Conservation (phyloP, 768 basidiomycete species). For the Tricholoma saponaceum region DNA sequence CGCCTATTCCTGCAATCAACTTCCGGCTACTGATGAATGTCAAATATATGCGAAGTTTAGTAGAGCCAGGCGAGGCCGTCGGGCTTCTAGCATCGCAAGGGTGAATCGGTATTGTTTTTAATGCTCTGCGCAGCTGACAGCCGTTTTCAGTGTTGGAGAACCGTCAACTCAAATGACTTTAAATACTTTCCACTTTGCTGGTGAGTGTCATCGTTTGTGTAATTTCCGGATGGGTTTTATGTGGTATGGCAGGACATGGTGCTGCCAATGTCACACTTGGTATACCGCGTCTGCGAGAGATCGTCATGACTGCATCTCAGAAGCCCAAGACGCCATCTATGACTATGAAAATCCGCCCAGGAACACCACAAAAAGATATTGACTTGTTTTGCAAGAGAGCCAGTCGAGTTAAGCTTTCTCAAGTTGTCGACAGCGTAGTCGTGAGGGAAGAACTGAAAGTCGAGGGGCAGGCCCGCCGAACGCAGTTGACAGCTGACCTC, state of each 20-base stretch:
- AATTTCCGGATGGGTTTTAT: not conserved
- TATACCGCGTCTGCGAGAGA: constrained; percentile 97
- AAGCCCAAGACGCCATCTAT: constrained; percentile 98
- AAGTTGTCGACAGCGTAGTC: constrained; percentile 76
- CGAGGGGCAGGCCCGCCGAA: constrained; percentile 65
- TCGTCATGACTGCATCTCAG: constrained; percentile 97
- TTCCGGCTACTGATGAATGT: constrained; percentile 87
- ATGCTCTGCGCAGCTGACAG: not conserved
- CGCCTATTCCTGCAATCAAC: constrained; percentile 42
- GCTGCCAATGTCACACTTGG: constrained; percentile 99
- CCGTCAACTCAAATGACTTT: constrained; percentile 99
- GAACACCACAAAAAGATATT: constrained; percentile 50
- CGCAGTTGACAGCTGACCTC: constrained; percentile 77
- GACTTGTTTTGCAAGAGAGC: constrained; percentile 86
- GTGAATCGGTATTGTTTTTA: constrained; percentile 38
- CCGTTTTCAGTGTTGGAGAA: constrained; percentile 78
- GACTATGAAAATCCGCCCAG: constrained; percentile 69
- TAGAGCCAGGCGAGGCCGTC: constrained; percentile 98
- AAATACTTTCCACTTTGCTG: constrained; percentile 99
- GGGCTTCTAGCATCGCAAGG: constrained; percentile 96
- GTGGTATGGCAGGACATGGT: constrained; percentile 70
- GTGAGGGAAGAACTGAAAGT: constrained; percentile 77
- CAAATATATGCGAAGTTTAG: constrained; percentile 90
- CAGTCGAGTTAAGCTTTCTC: constrained; percentile 80
- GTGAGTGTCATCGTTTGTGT: constrained; percentile 35